Evolutionary conservation across 352 stramenopile species (phyloP).

Genomic region (Saprolegnia diclina): DNA sequence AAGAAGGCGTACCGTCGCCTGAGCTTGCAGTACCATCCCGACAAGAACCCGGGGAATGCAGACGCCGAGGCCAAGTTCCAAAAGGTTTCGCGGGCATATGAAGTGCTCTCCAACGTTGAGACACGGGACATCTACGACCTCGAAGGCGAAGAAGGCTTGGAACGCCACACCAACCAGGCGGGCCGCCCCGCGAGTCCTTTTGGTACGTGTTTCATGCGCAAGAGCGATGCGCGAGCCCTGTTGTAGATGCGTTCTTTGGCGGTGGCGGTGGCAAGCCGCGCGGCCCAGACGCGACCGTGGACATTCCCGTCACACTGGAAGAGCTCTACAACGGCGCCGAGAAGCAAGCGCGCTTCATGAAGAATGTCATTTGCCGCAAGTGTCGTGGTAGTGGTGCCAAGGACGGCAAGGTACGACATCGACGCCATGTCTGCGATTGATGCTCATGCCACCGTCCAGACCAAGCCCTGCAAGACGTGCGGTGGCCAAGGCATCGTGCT

Average conservation of each 20-base stretch:
- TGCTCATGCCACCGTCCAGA: constrained; percentile 31
- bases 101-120: constrained; percentile 86
- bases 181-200: constrained; percentile 56
- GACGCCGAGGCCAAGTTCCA: constrained; percentile 86
- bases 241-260: constrained; percentile 61
- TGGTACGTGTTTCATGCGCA: constrained; percentile 16
- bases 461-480: constrained; percentile 64
- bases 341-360: constrained; percentile 60
- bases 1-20: constrained; percentile 95
- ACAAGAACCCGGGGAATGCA: constrained; percentile 81
- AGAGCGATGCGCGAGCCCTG: neutral
- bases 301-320: constrained; percentile 74
- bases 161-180: constrained; percentile 56
- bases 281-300: constrained; percentile 68
- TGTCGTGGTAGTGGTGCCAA: constrained; percentile 77
- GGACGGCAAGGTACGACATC: constrained; percentile 51
- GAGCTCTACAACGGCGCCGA: constrained; percentile 80
- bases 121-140: constrained; percentile 90
- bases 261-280: constrained; percentile 55
- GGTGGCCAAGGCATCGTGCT: constrained; percentile 64
- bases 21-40: constrained; percentile 94
- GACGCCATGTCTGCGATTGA: neutral
- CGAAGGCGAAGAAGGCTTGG: constrained; percentile 85
- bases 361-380: constrained; percentile 81
- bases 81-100: constrained; percentile 85